Conservation (phyloP, 371 early-diverging fungal species). For the Entomophthora muscae region DNA sequence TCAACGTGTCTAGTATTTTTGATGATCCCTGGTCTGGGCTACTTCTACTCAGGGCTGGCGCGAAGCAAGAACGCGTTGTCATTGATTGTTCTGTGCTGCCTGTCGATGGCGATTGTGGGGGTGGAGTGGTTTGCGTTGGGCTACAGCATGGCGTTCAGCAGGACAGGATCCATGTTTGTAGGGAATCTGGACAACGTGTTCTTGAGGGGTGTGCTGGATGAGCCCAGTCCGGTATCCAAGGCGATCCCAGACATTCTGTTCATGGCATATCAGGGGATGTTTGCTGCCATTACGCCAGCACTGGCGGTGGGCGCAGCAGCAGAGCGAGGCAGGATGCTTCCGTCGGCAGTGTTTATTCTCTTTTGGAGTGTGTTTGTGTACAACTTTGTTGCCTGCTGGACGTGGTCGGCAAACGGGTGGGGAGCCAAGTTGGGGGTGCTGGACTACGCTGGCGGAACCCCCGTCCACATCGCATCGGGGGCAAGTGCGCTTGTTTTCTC, state of each 20-base stretch:
- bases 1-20: slow-evolving; percentile 62
- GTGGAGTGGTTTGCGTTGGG: no score
- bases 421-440: slow-evolving; percentile 45
- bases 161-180: slow-evolving; percentile 27
- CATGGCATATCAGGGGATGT: slow-evolving; percentile 61
- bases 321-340: slow-evolving; percentile 70
- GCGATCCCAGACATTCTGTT: slow-evolving; percentile 51
- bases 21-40: no score
- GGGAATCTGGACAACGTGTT: slow-evolving; percentile 63
- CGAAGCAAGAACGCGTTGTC: no score
- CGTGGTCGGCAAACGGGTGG: slow-evolving; percentile 84
- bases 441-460: slow-evolving; percentile 80
- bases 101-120: slow-evolving; percentile 60
- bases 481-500: slow-evolving; percentile 76
- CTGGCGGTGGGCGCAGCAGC: no score
- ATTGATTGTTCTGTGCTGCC: slow-evolving; percentile 58
- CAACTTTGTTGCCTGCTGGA: no score
- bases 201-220: slow-evolving; percentile 31
- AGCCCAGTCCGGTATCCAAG: slow-evolving; percentile 29
- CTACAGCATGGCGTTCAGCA: slow-evolving; percentile 27
- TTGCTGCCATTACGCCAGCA: no score
- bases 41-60: slow-evolving; percentile 86
- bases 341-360: slow-evolving; percentile 72
- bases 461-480: slow-evolving; percentile 66
- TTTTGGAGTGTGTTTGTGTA: slow-evolving; percentile 85